Evolutionary conservation across 768 basidiomycete genomes (phyloP).

Genomic region (Boletus rubropictus): DNA sequence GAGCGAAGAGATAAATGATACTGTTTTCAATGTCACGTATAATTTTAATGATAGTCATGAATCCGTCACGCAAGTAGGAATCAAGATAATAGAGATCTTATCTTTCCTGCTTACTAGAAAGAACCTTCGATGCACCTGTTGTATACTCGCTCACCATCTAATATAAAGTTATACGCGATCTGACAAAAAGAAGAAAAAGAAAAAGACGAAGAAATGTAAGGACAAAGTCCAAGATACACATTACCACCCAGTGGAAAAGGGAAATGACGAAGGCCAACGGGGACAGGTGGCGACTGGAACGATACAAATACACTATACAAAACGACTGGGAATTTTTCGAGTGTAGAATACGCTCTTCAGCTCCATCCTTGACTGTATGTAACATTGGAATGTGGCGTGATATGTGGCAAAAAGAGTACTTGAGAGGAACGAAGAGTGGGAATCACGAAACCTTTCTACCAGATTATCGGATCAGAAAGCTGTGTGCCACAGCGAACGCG

Average conservation of each 20-base stretch:
- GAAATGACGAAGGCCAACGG: not conserved
- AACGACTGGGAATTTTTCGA: too few relatives aligned
- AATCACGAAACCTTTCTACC: conserved; percentile 28
- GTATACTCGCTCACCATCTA: not conserved
- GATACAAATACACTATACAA: not conserved
- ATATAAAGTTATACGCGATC: conserved; percentile 1
- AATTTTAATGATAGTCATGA: not conserved
- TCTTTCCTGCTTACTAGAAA: not conserved
- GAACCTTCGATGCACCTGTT: not conserved
- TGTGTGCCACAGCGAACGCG: conserved; percentile 58
- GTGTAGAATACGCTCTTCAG: not conserved
- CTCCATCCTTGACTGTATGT: not conserved
- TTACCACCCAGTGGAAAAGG: not conserved
- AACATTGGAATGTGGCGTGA: not conserved
- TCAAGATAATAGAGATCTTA: not conserved
- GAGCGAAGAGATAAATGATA: not conserved
- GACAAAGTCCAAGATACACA: not conserved
- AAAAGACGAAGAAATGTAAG: not conserved
- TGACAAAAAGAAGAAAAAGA: not conserved
- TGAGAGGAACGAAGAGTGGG: not conserved
- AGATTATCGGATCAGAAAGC: conserved; percentile 69
- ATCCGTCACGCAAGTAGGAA: not conserved
- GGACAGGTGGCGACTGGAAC: not conserved
- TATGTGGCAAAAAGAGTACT: not conserved
- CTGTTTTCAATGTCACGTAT: not conserved